A percentile compares a stretch with the other conserved stretches of the same genome.
Evolutionary conservation across 2,329 filamentous ascomycete genomes (phyloP).

Genomic region (Cladosporium sp.): DNA sequence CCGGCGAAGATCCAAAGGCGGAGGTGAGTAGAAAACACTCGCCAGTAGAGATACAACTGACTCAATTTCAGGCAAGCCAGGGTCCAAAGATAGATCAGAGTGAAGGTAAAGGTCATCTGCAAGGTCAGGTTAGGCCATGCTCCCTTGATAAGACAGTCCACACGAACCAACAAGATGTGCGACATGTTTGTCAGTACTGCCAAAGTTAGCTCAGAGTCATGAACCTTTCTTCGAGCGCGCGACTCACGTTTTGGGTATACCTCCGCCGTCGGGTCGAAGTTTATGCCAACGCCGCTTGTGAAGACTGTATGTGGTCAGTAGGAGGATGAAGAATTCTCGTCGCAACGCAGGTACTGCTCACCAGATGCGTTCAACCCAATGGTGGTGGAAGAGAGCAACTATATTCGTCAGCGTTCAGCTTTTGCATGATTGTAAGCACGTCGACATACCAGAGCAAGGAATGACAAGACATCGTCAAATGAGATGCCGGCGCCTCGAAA

Average conservation of each 20-base stretch:
- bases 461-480: constrained; percentile 1
- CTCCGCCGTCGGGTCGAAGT: background rate
- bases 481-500: constrained; percentile 3
- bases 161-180: constrained; percentile 1
- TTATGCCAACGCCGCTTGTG: background rate
- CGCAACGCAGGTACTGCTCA: background rate
- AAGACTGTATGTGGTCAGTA: background rate
- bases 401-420: background rate
- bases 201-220: background rate
- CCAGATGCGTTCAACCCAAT: constrained; percentile 6
- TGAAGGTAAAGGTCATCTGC: constrained; percentile 9
- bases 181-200: constrained; percentile 5
- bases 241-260: background rate
- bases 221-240: too few relatives aligned
- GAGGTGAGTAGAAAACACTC: constrained; percentile 1
- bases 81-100: constrained; percentile 4
- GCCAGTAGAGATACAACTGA: constrained; percentile 3
- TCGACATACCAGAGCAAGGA: background rate
- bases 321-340: too few relatives aligned
- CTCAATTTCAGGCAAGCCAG: background rate
- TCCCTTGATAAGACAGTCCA: background rate
- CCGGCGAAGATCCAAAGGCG: background rate
- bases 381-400: background rate
- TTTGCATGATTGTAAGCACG: background rate
- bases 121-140: background rate